A percentile compares a stretch with the other conserved stretches of the same genome.
Conservation (phyloP, 1,284 basidiomycete genomes). For the Irpex lacteus region DNA sequence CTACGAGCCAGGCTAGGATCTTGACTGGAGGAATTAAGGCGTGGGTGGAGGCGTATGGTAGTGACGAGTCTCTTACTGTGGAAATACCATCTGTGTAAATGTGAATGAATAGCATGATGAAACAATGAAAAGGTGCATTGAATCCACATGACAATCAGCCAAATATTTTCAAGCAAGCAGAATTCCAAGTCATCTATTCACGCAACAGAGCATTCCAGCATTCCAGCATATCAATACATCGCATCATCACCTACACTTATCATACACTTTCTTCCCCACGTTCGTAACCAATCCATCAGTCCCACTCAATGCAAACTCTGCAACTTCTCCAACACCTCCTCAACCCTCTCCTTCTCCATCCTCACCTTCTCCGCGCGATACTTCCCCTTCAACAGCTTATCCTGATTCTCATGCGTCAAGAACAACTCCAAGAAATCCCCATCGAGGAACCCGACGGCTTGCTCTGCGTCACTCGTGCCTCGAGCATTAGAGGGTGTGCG, state of each 20-base stretch:
- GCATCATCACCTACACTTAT: background rate
- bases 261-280: background rate
- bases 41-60: constrained; percentile 15
- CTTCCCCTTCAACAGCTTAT: constrained; percentile 50
- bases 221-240: background rate
- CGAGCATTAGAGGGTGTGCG: constrained; percentile 59
- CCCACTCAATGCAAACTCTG: constrained; percentile 56
- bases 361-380: constrained; percentile 54
- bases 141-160: too few species aligned
- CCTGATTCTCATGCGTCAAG: constrained; percentile 39
- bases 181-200: background rate
- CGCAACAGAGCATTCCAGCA: background rate
- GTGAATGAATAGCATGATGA: background rate
- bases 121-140: too few species aligned
- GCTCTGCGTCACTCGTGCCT: constrained; percentile 56
- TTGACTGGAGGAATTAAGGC: constrained; percentile 13
- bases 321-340: constrained; percentile 53
- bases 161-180: background rate
- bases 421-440: constrained; percentile 84
- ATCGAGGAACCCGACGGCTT: constrained; percentile 77
- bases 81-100: background rate
- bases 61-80: constrained; percentile 10
- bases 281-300: background rate
- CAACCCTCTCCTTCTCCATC: constrained; percentile 41
- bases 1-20: constrained; percentile 10